Base-by-base conservation (phyloP, 2,329 filamentous ascomycete species). In the Hypoxylon sp. region DNA sequence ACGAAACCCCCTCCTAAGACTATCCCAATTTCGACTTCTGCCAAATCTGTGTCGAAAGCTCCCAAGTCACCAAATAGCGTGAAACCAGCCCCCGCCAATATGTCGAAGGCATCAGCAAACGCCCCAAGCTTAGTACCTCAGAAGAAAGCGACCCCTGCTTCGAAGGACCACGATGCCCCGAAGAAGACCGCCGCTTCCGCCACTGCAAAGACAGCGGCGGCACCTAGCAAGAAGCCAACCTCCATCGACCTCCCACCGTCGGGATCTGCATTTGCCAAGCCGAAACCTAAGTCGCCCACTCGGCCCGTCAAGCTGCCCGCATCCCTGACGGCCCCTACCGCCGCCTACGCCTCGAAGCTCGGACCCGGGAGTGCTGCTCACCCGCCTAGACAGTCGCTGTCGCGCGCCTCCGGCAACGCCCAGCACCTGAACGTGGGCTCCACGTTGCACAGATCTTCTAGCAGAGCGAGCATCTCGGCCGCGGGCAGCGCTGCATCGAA, bases 251-350 rank as follows among this genome's bases (percentile, higher is more conserved):
- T 75, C 1, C 78, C 79, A 19, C 72, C 80, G 24, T 73, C 73
- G n/a, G 76, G 78, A 26, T 74, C 79, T 6, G 79, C 77, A 2
- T 84, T 84, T 63, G 78, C 81, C 26, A 89, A 88, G 72, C 85
- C 87, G 7, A 89, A 87, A 73, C 78, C 83, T 41, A 89, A 87
- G 75, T 92, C 90, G 10, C 89, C 89, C 1, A 93, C 91, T 1
- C 86, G 87, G 57, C 89, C 90, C 8, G 80, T 88, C 53, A 86
- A 85, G 59, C 80, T 93, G 1, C 88, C 90, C 7, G 81, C 89
- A 8, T 88, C 89, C 59, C 80, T 93, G 28, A 90, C 84, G 22
- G 88, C 89, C 5, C 90, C 89, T 30, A 93, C 91, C 3, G 86
- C 90, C 22, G 84, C 91, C 0, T 93, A 87, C 1, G 86, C 85